These are phyloP conservation scores for Sporisorium graminicola DNA, from an alignment of 1,284 basidiomycete genomes.

Conservation along the genomic window DNA sequence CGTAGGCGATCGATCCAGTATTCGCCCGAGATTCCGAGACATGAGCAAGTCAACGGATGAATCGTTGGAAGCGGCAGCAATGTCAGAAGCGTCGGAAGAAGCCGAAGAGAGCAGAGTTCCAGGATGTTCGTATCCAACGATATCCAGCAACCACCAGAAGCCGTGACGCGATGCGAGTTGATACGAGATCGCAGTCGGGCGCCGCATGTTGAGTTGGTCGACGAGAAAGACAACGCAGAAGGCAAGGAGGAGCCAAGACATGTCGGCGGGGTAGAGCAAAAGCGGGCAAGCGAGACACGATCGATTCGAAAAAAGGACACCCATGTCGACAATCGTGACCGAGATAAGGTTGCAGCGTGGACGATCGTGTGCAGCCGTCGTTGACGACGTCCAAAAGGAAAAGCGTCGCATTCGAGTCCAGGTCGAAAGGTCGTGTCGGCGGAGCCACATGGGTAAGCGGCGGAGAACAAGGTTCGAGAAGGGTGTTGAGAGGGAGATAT, in stretches of 20 bases:
- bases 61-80: not conserved
- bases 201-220: not conserved
- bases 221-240: not conserved
- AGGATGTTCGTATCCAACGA: not conserved
- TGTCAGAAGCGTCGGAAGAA: not conserved
- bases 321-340: not conserved
- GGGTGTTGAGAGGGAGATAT: not conserved
- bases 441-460: not conserved
- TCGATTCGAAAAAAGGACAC: not conserved
- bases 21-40: conserved; percentile 12
- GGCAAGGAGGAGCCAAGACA: not conserved
- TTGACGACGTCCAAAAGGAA: not conserved
- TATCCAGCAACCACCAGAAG: not conserved
- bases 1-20: not conserved
- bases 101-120: not conserved
- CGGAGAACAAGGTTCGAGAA: not conserved
- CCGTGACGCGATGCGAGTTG: not conserved
- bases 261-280: not conserved
- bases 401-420: not conserved
- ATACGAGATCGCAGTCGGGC: not conserved
- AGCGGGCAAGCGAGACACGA: not conserved
- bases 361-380: not conserved
- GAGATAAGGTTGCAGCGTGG: not conserved
- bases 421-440: not conserved
- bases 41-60: not conserved